These are phyloP conservation scores for Phytophthora kernoviae DNA, from an alignment of 352 stramenopile genomes.

Conservation along the genomic window DNA sequence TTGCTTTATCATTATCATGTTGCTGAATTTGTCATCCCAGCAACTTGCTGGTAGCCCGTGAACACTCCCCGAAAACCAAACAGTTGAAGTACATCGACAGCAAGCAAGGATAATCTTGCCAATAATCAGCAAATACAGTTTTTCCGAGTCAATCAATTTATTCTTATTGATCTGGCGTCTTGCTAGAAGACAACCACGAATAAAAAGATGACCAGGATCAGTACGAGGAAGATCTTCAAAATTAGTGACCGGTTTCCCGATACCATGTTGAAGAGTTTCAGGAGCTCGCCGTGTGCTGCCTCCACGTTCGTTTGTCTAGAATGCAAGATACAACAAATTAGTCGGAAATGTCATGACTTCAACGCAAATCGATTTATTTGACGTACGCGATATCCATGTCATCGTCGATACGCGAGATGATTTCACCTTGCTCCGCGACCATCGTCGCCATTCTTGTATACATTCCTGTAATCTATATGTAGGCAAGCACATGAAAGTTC, in stretches of 20 bases:
- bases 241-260: slow-evolving; percentile 82
- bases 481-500: no score
- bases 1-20: no score
- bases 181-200: slow-evolving; percentile 82
- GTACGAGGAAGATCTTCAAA: slow-evolving; percentile 85
- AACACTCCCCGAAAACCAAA: no score
- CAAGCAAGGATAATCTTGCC: no score
- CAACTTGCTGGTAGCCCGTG: no score
- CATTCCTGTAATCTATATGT: slow-evolving; percentile 79
- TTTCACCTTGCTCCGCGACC: slow-evolving; percentile 80
- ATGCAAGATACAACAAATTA: neutral
- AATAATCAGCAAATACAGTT: no score
- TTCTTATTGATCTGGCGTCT: no score
- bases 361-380: no score
- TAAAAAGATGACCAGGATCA: slow-evolving; percentile 85
- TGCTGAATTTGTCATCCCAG: no score
- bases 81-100: no score
- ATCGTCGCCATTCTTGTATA: slow-evolving; percentile 87
- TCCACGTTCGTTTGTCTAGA: slow-evolving; percentile 79
- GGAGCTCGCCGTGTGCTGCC: slow-evolving; percentile 68
- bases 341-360: neutral
- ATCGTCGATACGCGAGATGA: slow-evolving; percentile 85
- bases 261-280: slow-evolving; percentile 88
- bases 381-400: slow-evolving; percentile 89
- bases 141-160: no score